Evolutionary conservation across 257 asterid genomes (phyloP).

Genomic region (Nicotiana undulata): DNA sequence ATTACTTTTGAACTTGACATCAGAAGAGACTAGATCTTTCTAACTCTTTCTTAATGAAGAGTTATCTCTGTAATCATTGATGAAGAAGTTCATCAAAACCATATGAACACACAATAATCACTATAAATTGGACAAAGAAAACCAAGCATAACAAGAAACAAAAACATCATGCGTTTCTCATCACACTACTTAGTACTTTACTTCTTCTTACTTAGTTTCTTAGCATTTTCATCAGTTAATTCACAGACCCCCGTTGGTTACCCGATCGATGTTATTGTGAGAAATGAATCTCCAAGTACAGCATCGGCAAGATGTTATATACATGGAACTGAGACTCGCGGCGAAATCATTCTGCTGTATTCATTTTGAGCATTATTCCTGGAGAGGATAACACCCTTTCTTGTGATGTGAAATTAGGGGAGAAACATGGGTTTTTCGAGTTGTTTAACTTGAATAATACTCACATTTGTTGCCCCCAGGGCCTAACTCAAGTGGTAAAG

Average conservation of each 20-base stretch:
- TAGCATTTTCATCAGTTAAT: not conserved
- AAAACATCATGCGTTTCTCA: not conserved
- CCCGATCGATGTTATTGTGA: not conserved
- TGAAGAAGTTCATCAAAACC: not conserved
- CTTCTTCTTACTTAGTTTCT: not conserved
- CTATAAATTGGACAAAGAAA: not conserved
- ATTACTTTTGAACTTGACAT: too few relatives aligned
- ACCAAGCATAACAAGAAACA: not conserved
- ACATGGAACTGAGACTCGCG: not conserved
- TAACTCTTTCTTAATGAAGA: too few relatives aligned
- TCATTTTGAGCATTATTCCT: too few relatives aligned
- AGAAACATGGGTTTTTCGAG: not conserved
- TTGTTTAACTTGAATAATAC: not conserved
- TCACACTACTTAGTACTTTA: not conserved
- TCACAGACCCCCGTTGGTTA: not conserved
- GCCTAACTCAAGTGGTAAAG: too few relatives aligned
- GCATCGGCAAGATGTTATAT: not conserved
- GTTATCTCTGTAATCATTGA: not conserved
- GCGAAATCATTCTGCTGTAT: too few relatives aligned
- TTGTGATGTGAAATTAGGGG: not conserved
- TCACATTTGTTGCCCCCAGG: too few relatives aligned
- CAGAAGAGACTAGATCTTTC: too few relatives aligned
- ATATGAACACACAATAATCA: not conserved
- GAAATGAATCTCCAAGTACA: not conserved
- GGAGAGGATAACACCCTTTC: not conserved